Conservation (phyloP, 495 filamentous ascomycete genomes). For the Lichenothelia convexa region DNA sequence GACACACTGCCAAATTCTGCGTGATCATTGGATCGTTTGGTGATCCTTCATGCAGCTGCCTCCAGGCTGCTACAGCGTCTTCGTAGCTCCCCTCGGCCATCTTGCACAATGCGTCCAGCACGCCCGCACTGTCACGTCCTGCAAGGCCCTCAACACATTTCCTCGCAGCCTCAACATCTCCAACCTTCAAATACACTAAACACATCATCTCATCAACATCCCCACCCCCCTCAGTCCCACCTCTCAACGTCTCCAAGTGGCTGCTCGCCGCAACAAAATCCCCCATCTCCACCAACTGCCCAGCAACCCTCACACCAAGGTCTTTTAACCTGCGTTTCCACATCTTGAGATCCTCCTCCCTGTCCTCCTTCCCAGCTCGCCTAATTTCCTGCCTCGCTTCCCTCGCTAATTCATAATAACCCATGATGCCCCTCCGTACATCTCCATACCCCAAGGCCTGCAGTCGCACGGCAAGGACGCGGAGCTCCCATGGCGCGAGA, state of each 20-base stretch:
- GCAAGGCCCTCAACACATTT: constrained; percentile 22
- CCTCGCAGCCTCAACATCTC: constrained; percentile 53
- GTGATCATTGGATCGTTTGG: constrained; percentile 38
- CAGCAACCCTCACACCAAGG: constrained; percentile 58
- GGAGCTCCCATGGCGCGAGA: constrained; percentile 72
- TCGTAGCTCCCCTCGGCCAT: constrained; percentile 66
- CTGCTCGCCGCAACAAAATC: constrained; percentile 59
- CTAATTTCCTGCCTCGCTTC: constrained; percentile 44
- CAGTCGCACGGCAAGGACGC: constrained; percentile 61
- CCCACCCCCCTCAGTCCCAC: constrained; percentile 10
- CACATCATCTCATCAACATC: constrained; percentile 27
- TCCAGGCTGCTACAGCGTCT: constrained; percentile 44
- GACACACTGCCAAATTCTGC: constrained; percentile 66
- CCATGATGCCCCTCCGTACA: constrained; percentile 57
- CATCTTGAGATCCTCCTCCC: constrained; percentile 25
- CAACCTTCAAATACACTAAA: constrained; percentile 55
- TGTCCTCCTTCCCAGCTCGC: constrained; percentile 9
- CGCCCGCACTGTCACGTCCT: constrained; percentile 9
- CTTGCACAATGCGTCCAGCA: constrained; percentile 37
- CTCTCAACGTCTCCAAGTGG: constrained; percentile 35
- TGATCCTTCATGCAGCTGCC: constrained; percentile 26
- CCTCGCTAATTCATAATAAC: constrained; percentile 69
- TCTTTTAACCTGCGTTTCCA: constrained; percentile 58
- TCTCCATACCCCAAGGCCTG: constrained; percentile 75
- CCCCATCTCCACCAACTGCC: constrained; percentile 78